These are phyloP conservation scores for Coemansia sp. DNA, from an alignment of 192 early-diverging fungal species.

Conservation along the genomic window DNA sequence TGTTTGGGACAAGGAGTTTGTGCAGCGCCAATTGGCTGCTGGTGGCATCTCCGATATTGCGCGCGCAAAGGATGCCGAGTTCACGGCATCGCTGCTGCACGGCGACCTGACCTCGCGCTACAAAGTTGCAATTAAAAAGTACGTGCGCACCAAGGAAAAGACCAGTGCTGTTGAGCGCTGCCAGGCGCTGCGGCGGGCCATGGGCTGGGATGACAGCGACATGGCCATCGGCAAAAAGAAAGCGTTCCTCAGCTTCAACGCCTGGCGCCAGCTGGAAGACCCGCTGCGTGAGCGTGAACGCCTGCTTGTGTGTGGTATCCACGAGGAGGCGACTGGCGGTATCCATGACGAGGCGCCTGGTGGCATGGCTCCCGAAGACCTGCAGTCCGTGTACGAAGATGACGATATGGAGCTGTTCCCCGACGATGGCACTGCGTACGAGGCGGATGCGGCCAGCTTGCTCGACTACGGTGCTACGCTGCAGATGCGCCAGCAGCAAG, in stretches of 20 bases:
- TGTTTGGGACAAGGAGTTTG: slow-evolving; percentile 65
- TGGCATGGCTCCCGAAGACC: slow-evolving; percentile 31
- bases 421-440: slow-evolving; percentile 33
- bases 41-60: slow-evolving; percentile 70
- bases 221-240: slow-evolving; percentile 63
- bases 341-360: slow-evolving; percentile 33
- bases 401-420: slow-evolving; percentile 47
- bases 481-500: slow-evolving; percentile 42
- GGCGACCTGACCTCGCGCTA: slow-evolving; percentile 81
- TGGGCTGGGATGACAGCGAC: slow-evolving; percentile 61
- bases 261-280: slow-evolving; percentile 86
- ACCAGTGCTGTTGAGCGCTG: slow-evolving; percentile 45
- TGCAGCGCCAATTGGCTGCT: slow-evolving; percentile 71
- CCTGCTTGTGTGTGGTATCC: slow-evolving; percentile 49
- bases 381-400: slow-evolving; percentile 54
- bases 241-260: slow-evolving; percentile 71
- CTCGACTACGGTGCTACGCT: slow-evolving; percentile 47
- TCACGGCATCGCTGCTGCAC: slow-evolving; percentile 72
- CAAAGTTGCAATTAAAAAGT: slow-evolving; percentile 56
- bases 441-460: slow-evolving; percentile 45
- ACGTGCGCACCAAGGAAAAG: slow-evolving; percentile 55
- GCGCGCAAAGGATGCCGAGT: slow-evolving; percentile 64
- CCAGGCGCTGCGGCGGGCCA: slow-evolving; percentile 55
- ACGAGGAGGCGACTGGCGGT: slow-evolving; percentile 28
- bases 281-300: slow-evolving; percentile 70